A percentile compares a stretch with the other conserved stretches of the same genome.
Evolutionary conservation across 257 asterid species (phyloP).

Genomic region (Solanum pinnatisectum): DNA sequence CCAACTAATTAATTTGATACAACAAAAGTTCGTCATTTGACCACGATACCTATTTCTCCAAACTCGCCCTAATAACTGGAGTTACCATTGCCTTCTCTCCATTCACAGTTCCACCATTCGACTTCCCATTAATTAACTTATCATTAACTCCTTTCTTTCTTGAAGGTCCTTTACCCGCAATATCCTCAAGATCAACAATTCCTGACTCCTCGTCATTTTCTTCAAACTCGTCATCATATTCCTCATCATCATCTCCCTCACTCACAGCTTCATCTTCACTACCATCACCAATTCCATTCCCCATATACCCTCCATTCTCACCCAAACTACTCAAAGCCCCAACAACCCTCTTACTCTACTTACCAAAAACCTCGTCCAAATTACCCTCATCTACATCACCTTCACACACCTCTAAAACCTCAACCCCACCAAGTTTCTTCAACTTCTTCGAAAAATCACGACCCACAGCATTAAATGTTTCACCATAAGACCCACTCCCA

Average conservation of each 20-base stretch:
- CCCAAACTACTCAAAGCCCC: conserved; percentile 35
- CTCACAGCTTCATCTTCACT: conserved; percentile 45
- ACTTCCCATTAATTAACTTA: conserved; percentile 42
- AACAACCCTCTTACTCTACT: conserved; percentile 56
- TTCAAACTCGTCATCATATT: conserved; percentile 10
- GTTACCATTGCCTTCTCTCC: conserved; percentile 96
- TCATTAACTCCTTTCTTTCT: conserved; percentile 38
- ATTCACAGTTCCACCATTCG: conserved; percentile 39
- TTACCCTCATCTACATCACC: conserved; percentile 75
- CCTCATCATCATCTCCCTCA: conserved; percentile 27
- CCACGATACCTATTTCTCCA: conserved; percentile 72
- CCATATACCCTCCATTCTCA: conserved; percentile 15
- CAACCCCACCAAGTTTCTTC: conserved; percentile 67
- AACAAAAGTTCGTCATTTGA: neutral
- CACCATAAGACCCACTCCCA: conserved; percentile 74
- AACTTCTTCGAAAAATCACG: conserved; percentile 37
- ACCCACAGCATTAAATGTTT: conserved; percentile 59
- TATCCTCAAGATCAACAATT: conserved; percentile 88
- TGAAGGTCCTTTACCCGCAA: conserved; percentile 85
- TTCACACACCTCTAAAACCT: conserved; percentile 56
- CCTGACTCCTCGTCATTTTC: conserved; percentile 29
- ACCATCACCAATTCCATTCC: conserved; percentile 24
- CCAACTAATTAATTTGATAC: neutral
- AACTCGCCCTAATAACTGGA: conserved; percentile 69
- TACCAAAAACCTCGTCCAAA: conserved; percentile 63